Base-by-base conservation (phyloP, 129 eudicot species). In the carrot (Daucus carota) region DNA sequence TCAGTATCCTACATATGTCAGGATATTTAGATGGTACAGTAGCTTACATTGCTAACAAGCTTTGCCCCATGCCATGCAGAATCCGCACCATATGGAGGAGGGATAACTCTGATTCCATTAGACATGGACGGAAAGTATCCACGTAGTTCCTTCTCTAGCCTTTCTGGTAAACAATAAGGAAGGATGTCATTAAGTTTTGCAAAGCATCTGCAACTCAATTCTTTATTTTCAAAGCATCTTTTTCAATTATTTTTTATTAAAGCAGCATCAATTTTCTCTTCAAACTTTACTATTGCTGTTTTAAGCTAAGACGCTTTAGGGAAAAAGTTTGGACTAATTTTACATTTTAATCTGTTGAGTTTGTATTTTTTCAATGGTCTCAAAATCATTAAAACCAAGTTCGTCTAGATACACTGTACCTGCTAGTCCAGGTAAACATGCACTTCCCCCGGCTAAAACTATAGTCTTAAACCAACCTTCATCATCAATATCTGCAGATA, bases 1-100 rank as follows among this genome's bases (percentile, higher is more conserved):
- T 24, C 17, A 17, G 4, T 29, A 29, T 63, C 34, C 29, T 29
- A 62, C 20, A 3, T 31, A 43, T 15, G 54, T 43, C 75, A 18
- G 26, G 17, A 71, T 43, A 71, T 45, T 59, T 18, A 42, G 14
- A 15, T 17, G 34, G 70, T 65, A 29, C 28, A 43, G 52, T 73
- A 75, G 66, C 84, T 87, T 91, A 95, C 99, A 75, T 91, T 95
- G 90, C 97, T 89, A 54, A 95, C 80, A 81, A 95, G 94, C 87
- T 92, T 89, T 43, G 97, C 99, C 41, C 99, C 99, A 65, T 80
- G 83, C 99, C 99, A 95, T 45, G 96, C 97, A 52, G 97, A 89
- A 83, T 95, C 94, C 44, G 81, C 77, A 22, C 99, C 97, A 84
- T 85, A 84, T 20, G 97, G 97, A 28, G 99, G 92, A 75, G 99